Base-by-base conservation (phyloP, 2,329 filamentous ascomycete genomes). In the Epichloe sibirici region DNA sequence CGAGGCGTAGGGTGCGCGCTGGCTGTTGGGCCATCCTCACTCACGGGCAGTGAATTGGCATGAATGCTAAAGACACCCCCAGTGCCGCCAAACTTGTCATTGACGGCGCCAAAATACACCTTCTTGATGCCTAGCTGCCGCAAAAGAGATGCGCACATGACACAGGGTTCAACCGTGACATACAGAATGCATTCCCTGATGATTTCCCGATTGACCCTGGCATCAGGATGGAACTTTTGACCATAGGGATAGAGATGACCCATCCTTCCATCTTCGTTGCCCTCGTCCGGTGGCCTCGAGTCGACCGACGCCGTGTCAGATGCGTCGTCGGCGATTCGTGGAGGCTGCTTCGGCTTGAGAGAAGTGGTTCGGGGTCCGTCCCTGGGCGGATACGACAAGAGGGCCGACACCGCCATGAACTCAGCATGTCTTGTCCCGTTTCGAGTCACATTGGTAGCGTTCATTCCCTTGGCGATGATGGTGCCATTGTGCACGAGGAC, bases 161-260 rank as follows among this genome's bases (percentile, higher is more conserved):
- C 89, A 68, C 93, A 98, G 4, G 93, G 93, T 70, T 98, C 94
- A 51, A 98, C 91, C 0, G 93, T 98, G 48, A 98, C 93, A 68
- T 98, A 98, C 49, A 98, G 80, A 9, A 83, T 86, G 59, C 77
- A 78, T 57, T 90, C 80, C 40, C 74, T 74, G 59, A 97, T 75
- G 57, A 91, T 79, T 12, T 76, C 77, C 37, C 81, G 77, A 51
- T 85, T 77, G 58, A 93, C 78, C 50, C 75, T 76, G 23, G 77
- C 69, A 2, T 69, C 68, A 0, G 75, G 73, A 55, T 79, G 72
- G 0, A 78, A 69, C 62, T 81, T 82, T 59, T 82, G 78, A 4
- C 79, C 79, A 52, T 82, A 82, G 1, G 79, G 79, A 56, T 73
- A 81, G n/a, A 81, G 69, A 51, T 82, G 77, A 34, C 78, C 73